Evolutionary conservation across 2,329 filamentous ascomycete genomes (phyloP), one percentile per base, ranked within the genome.

Genomic region (Diplodia scrobiculata): DNA sequence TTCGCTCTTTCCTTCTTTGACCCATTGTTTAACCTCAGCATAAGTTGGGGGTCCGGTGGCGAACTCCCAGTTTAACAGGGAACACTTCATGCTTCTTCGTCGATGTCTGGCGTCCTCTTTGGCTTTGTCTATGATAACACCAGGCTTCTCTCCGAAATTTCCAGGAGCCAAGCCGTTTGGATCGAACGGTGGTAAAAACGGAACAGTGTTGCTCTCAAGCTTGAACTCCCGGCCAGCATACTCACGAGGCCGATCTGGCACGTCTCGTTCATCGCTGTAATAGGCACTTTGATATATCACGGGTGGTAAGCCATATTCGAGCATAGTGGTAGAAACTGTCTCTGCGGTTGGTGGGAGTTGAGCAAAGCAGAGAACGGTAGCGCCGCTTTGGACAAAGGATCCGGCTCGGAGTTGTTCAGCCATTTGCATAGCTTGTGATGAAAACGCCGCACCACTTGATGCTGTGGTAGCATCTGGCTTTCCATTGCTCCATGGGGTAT

Each of bases 191-290:
- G 92, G 91, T 1, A 98, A 84, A 76, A 88, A 97, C 0, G 91
- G 91, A 7, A 96, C 74, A 1, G 89, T 91, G 64, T 84, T 87
- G 67, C 92, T 89, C 72, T 87, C 85, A 6, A 97, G 79, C 67
- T 87, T 89, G 74, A 96, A 97, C 71, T 96, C 91, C 70, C 88
- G 87, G 3, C 94, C 94, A 6, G 91, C 94, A 78, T 97, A 98
- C 76, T 97, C 92, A 63, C 91, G 84, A 36, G 84, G 78, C 63
- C 89, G 85, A 47, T 89, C 84, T 13, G 93, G 92, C 0, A 97
- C 90, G 77, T 98, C 95, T 60, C 83, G 84, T 68, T 96, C 91
- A 32, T 91, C 84, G 71, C 92, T 91, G 74, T 97, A 98, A 72
- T 89, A 93, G 0, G 93, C 89, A 73, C 92, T 88, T 75, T 92